A percentile compares a stretch with the other conserved stretches of the same genome.
These are phyloP conservation scores for Xylaria multiplex DNA, from an alignment of 2,329 filamentous ascomycete genomes.

Conservation along the genomic window DNA sequence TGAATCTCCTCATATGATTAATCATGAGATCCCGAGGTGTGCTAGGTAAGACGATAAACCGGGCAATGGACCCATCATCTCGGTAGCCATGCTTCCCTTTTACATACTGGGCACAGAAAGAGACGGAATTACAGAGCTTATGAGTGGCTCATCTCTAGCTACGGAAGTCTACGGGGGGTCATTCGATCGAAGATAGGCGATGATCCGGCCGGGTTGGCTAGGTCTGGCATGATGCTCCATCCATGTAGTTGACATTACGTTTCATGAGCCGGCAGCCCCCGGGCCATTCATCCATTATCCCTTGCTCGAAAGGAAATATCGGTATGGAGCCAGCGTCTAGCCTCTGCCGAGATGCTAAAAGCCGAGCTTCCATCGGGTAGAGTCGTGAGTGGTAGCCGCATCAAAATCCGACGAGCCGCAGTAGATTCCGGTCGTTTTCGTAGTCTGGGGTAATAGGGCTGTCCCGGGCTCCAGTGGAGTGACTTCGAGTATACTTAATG, in stretches of 20 bases:
- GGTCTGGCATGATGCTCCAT: conserved; percentile 13
- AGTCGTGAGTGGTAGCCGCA: conserved; percentile 45
- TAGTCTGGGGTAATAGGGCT: conserved; percentile 43
- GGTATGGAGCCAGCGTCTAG: conserved; percentile 20
- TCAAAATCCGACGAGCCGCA: conserved; percentile 45
- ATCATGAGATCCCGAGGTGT: background rate
- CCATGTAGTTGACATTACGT: conserved; percentile 19
- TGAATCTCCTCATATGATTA: background rate
- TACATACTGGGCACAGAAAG: background rate
- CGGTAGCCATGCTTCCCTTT: background rate
- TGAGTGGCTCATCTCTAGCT: conserved; percentile 7
- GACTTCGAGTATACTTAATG: conserved; percentile 42
- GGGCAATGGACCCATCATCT: background rate
- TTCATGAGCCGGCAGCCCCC: conserved; percentile 18
- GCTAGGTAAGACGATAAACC: background rate
- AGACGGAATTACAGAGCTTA: background rate
- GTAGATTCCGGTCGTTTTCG: conserved; percentile 46
- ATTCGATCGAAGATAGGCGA: background rate
- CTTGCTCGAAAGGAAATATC: conserved; percentile 25
- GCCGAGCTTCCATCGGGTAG: conserved; percentile 47
- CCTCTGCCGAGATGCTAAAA: conserved; percentile 38
- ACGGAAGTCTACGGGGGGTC: conserved; percentile 30
- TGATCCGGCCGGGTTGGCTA: background rate
- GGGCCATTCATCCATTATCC: conserved; percentile 16
- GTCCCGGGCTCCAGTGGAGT: conserved; percentile 41